Evolutionary conservation across 176 grass and related monocot species (phyloP).

Genomic region (Zizania latifolia): DNA sequence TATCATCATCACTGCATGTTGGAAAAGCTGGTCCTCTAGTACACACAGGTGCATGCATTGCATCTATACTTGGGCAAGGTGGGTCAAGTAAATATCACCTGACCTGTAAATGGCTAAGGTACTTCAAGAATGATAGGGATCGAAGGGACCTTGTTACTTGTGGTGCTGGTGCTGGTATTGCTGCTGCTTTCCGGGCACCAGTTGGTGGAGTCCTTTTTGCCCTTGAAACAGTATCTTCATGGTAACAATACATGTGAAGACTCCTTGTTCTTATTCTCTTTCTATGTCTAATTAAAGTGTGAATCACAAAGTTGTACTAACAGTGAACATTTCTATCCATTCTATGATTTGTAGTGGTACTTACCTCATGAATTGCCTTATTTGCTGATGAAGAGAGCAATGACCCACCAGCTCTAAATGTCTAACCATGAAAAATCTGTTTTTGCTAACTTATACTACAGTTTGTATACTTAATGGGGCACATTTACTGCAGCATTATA

Average conservation of each 20-base stretch:
- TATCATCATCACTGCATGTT: constrained; percentile 85
- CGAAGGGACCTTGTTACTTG: constrained; percentile 89
- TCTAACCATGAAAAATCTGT: neutral
- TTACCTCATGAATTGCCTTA: neutral
- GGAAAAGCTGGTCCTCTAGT: constrained; percentile 95
- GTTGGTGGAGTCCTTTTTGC: constrained; percentile 91
- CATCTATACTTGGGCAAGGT: constrained; percentile 83
- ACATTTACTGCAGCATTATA: neutral
- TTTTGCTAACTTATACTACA: neutral
- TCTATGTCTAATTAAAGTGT: constrained; percentile 1
- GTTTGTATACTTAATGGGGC: neutral
- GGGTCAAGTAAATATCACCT: constrained; percentile 69
- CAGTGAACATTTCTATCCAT: neutral
- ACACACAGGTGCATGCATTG: constrained; percentile 79
- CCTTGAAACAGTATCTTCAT: constrained; percentile 83
- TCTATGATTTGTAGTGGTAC: neutral
- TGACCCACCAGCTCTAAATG: neutral
- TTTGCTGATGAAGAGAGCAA: neutral
- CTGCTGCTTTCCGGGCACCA: constrained; percentile 85
- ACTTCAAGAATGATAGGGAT: constrained; percentile 95
- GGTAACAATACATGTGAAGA: constrained; percentile 48
- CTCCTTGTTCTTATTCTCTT: neutral
- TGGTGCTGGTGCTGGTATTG: constrained; percentile 79
- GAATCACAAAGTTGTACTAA: neutral
- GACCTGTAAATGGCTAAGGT: constrained; percentile 80